These are phyloP conservation scores for Penicillium arizonense DNA, from an alignment of 495 filamentous ascomycete species.

Conservation along the genomic window DNA sequence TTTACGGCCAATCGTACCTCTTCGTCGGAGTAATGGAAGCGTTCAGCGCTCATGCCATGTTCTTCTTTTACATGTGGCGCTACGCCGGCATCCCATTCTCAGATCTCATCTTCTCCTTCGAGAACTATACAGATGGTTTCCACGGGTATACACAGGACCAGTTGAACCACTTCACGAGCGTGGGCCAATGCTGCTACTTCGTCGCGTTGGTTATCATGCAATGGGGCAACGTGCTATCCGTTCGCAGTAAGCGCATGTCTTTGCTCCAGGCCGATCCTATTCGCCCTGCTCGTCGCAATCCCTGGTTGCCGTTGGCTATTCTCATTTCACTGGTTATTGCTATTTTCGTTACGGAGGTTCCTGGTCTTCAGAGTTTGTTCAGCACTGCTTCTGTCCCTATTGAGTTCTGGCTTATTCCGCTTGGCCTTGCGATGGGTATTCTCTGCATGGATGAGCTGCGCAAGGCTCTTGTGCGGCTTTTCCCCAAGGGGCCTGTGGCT, in stretches of 20 bases:
- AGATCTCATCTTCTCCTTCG: constrained; percentile 47
- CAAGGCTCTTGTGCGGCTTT: constrained; percentile 44
- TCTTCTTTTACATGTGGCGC: constrained; percentile 49
- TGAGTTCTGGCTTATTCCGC: constrained; percentile 51
- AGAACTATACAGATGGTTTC: constrained; percentile 45
- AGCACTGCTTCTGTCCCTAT: constrained; percentile 46
- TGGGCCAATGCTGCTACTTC: constrained; percentile 68
- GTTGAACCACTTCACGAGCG: constrained; percentile 41
- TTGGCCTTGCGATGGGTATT: constrained; percentile 48
- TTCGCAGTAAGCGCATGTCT: constrained; percentile 50
- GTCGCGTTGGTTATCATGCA: constrained; percentile 63
- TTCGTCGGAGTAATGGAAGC: constrained; percentile 52
- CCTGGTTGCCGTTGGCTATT: constrained; percentile 46
- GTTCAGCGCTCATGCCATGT: constrained; percentile 48
- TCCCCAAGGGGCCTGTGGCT: constrained; percentile 41
- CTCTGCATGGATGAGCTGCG: constrained; percentile 49
- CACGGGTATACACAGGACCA: constrained; percentile 44
- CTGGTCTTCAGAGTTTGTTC: constrained; percentile 47
- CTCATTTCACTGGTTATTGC: constrained; percentile 47
- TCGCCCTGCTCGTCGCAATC: constrained; percentile 45
- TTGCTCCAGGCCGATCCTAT: constrained; percentile 52
- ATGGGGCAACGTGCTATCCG: constrained; percentile 50
- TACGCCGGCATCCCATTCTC: constrained; percentile 43
- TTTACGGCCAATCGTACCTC: constrained; percentile 51
- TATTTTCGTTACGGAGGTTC: constrained; percentile 51